Evolutionary conservation across 805 yeast species (phyloP), one percentile per base, ranked within the genome.

Genomic region (Teunomyces aglyptinius): DNA sequence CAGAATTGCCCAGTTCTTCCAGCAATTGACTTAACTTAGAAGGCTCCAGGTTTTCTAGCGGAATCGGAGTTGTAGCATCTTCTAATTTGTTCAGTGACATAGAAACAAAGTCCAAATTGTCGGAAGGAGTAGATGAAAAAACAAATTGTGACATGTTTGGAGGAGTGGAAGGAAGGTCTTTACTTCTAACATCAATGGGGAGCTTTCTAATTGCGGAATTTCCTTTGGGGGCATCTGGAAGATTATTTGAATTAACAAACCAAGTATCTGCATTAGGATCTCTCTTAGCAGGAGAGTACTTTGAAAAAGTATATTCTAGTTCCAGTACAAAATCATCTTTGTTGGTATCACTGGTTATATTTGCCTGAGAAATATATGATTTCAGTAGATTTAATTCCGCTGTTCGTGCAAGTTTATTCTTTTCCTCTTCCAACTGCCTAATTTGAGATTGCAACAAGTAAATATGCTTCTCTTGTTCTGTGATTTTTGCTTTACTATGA

Each of bases 401-500:
- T n/a, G 32, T n/a, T 34, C 39, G 24, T 3, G 43, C 13, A 24
- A 19, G 22, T 28, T 44, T 50, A 18, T 45, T 19, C 32, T 49
- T 56, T 39, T 57, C 60, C 28, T 56, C 51, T 44, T 59, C 59
- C 45, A 62, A 36, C 4, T 46, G 53, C 36, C 45, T 48, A 2
- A 66, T 49, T 38, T 65, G 65, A 6, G 44, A 34, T 46, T 58
- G 63, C 26, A 70, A 53, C 5, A 56, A 24, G 4, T 49, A 53
- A 16, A 67, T 63, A 34, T 63, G 60, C 16, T 48, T 56, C 35
- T 63, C 63, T 41, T 64, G 67, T 1, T 51, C 45, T 6, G 59
- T 58, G 15, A 63, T 57, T 38, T 51, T 60, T 26, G 51, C 50
- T 12, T 57, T 54, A 52, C 63, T 52, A 5, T 51, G 32, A 18